Percentiles rank a stretch among this genome's conserved stretches.
Conservation (phyloP, 306 rosid species). For the Morella rubra region DNA sequence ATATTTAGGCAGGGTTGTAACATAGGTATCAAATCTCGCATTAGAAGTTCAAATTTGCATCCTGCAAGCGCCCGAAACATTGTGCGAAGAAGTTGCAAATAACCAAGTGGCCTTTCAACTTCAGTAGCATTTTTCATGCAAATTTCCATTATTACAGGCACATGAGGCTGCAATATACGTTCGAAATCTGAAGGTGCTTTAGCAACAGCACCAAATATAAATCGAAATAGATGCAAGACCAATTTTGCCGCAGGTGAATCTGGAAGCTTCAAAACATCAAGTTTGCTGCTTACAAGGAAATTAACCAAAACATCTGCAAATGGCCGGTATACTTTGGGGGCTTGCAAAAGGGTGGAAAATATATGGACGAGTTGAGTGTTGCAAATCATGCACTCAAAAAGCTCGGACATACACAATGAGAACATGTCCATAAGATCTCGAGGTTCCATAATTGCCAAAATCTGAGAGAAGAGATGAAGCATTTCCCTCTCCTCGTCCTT, state of each 20-base stretch:
- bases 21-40: conserved; percentile 88
- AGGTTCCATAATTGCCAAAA: conserved; percentile 96
- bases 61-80: conserved; percentile 87
- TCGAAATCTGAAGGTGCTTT: conserved; percentile 97
- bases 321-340: conserved; percentile 82
- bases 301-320: conserved; percentile 94
- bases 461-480: conserved; percentile 91
- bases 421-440: conserved; percentile 99
- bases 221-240: conserved; percentile 88
- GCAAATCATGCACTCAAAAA: conserved; percentile 92
- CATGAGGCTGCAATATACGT: conserved; percentile 97
- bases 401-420: conserved; percentile 98
- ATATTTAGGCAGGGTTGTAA: conserved; percentile 95
- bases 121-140: conserved; percentile 96
- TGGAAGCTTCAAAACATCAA: conserved; percentile 80
- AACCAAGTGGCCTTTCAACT: conserved; percentile 95
- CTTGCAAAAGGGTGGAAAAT: conserved; percentile 83
- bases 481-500: conserved; percentile 98
- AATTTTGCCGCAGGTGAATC: conserved; percentile 88
- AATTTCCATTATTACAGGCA: conserved; percentile 88
- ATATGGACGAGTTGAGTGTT: conserved; percentile 90
- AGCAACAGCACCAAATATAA: conserved; percentile 88
- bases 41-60: conserved; percentile 90
- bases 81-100: conserved; percentile 85
- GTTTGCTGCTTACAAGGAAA: conserved; percentile 86